Conservation (phyloP, 441 rosid species). For the Jatropha multifida region DNA sequence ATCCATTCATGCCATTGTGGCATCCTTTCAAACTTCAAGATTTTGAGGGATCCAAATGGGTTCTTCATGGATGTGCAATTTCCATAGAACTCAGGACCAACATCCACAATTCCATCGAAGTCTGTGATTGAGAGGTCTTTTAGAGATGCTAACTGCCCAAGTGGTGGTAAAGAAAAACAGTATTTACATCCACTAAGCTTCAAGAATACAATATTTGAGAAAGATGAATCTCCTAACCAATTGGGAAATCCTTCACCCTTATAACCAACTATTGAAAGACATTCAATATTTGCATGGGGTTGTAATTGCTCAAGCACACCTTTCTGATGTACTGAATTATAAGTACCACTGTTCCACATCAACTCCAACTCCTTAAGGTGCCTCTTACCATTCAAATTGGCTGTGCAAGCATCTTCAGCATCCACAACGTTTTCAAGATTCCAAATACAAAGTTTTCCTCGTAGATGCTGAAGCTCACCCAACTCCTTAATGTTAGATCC, state of each 20-base stretch:
- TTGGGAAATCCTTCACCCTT: constrained; percentile 5
- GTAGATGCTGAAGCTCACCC: constrained; percentile 23
- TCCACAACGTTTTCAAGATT: constrained; percentile 23
- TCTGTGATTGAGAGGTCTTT: constrained; percentile 19
- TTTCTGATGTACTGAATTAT: not conserved
- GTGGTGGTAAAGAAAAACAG: constrained; percentile 8
- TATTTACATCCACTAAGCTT: constrained; percentile 8
- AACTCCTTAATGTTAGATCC: constrained; percentile 27
- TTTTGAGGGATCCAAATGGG: constrained; percentile 2
- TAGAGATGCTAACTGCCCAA: constrained; percentile 26
- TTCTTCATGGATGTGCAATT: not conserved
- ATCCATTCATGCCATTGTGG: not conserved
- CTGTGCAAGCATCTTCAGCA: constrained; percentile 21
- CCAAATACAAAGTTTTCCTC: constrained; percentile 17
- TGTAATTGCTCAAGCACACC: constrained; percentile 13
- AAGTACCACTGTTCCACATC: constrained; percentile 24
- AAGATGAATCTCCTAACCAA: constrained; percentile 11
- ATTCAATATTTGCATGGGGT: constrained; percentile 19
- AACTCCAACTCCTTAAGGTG: constrained; percentile 22
- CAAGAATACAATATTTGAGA: constrained; percentile 11
- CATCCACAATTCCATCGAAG: not conserved
- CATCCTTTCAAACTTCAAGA: constrained; percentile 2
- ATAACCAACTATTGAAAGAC: constrained; percentile 10
- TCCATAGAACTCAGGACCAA: not conserved
- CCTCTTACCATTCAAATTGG: constrained; percentile 28